A percentile compares a stretch with the other conserved stretches of the same genome.
Evolutionary conservation across 192 early-diverging fungal genomes (phyloP).

Genomic region (Coemansia sp.): DNA sequence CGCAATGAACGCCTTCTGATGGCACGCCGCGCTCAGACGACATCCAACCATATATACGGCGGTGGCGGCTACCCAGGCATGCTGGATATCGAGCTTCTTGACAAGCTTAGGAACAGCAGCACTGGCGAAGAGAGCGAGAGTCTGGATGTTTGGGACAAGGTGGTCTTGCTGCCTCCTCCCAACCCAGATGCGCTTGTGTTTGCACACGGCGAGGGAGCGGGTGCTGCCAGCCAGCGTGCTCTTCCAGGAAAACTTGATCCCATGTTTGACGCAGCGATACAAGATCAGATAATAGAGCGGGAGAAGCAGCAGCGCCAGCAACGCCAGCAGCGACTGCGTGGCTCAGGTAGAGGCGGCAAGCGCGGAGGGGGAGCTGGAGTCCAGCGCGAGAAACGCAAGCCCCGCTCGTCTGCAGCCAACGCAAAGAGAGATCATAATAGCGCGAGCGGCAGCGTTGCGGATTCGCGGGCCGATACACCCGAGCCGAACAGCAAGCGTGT

Average conservation of each 20-base stretch:
- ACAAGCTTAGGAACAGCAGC: neutral
- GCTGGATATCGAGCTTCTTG: slow-evolving; percentile 18
- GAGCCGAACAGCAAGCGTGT: slow-evolving; percentile 31
- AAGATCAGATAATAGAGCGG: slow-evolving; percentile 25
- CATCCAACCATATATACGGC: slow-evolving; percentile 49
- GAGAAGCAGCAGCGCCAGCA: slow-evolving; percentile 17
- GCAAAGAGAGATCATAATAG: slow-evolving; percentile 15
- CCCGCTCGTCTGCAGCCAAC: slow-evolving; percentile 15
- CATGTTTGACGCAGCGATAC: slow-evolving; percentile 31
- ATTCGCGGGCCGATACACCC: slow-evolving; percentile 36
- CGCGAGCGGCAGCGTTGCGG: slow-evolving; percentile 18
- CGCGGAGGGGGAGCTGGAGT: slow-evolving; percentile 21
- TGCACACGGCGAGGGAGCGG: neutral
- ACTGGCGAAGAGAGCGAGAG: slow-evolving; percentile 7
- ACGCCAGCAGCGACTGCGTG: slow-evolving; percentile 22
- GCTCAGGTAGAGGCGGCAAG: slow-evolving; percentile 33
- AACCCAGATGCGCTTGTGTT: neutral
- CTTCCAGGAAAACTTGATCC: slow-evolving; percentile 7
- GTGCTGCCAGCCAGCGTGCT: slow-evolving; percentile 5
- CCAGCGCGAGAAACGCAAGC: slow-evolving; percentile 47
- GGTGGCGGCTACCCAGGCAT: slow-evolving; percentile 32
- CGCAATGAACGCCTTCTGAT: slow-evolving; percentile 30
- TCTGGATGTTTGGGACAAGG: slow-evolving; percentile 23
- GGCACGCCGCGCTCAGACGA: slow-evolving; percentile 43
- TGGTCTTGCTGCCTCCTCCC: slow-evolving; percentile 42